These are phyloP conservation scores for Coriolopsis trogii DNA, from an alignment of 1,284 basidiomycete genomes.

Conservation along the genomic window DNA sequence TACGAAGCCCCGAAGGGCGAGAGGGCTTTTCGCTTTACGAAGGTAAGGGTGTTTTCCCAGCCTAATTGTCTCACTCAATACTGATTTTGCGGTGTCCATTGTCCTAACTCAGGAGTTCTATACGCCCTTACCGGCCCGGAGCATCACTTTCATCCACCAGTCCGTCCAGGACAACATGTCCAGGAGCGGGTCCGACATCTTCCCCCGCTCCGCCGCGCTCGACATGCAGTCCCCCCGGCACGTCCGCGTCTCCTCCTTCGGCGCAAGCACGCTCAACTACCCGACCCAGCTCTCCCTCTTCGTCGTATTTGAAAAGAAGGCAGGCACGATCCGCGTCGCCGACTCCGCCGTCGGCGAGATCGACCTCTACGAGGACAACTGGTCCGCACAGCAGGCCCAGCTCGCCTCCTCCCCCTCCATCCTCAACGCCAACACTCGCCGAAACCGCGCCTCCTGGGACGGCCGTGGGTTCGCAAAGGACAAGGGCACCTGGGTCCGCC, in stretches of 20 bases:
- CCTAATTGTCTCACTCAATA: background rate
- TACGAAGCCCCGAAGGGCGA: slow-evolving; percentile 82
- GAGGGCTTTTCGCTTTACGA: slow-evolving; percentile 78
- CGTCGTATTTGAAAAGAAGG: slow-evolving; percentile 82
- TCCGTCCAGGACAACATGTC: slow-evolving; percentile 53
- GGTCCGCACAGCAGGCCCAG: slow-evolving; percentile 24
- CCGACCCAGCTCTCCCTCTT: slow-evolving; percentile 75
- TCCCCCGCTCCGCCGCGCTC: slow-evolving; percentile 25
- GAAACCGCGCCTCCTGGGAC: slow-evolving; percentile 59
- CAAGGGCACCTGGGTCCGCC: slow-evolving; percentile 59
- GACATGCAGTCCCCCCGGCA: slow-evolving; percentile 29
- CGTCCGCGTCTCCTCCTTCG: slow-evolving; percentile 32
- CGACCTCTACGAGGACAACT: slow-evolving; percentile 59
- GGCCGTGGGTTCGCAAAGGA: slow-evolving; percentile 42
- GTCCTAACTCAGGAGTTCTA: slow-evolving; percentile 70
- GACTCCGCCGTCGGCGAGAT: slow-evolving; percentile 80
- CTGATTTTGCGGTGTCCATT: background rate
- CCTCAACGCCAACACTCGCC: slow-evolving; percentile 34
- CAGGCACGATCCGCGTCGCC: slow-evolving; percentile 73
- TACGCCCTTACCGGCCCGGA: slow-evolving; percentile 65
- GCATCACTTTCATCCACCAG: slow-evolving; percentile 71
- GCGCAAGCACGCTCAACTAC: slow-evolving; percentile 42
- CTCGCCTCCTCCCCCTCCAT: slow-evolving; percentile 26
- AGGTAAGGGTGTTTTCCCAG: slow-evolving; percentile 45
- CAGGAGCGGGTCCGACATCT: slow-evolving; percentile 47